Base-by-base conservation (phyloP, 2,329 filamentous ascomycete genomes). In the Diaporthe eres region DNA sequence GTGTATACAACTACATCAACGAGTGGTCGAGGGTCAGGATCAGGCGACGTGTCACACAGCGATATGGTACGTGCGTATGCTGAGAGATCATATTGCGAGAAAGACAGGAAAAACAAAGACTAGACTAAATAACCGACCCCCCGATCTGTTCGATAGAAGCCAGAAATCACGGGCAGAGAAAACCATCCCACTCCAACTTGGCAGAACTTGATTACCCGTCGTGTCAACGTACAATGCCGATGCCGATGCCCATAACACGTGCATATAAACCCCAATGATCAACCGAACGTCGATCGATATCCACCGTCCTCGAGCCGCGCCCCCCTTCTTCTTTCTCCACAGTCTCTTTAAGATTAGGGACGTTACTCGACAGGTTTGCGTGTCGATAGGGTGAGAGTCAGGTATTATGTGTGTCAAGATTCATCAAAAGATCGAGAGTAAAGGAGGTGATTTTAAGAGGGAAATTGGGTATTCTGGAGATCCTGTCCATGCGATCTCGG, bases 381-480 rank as follows among this genome's bases (percentile, higher is more conserved):
- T 55, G 47, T 53, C 28, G 65, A 55, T 70, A 28, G 34, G 47
- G 47, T 55, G 65, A 42, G 65, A 42, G 65, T 55, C 49, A 17
- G 47, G 65, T 55, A 70, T 70, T 70, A 70, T 55, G 34, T 70
- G 47, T 42, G 34, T 37, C 42, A 28, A 70, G 49, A 70, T 70
- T 70, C 65, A 28, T 70, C 65, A 70, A 70, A 55, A 70, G 65
- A 70, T 70, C 37, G 49, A 63, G 44, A 25, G 34, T 51, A 63
- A 42, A 22, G n/a, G 47, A 49, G 47, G n/a, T 28, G 19, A 74
- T n/a, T 65, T 39, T 44, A 67, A 67, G 68, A 57, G 49, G 49
- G 44, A 72, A 61, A 58, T 63, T 71, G 76, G 76, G 76, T 77
- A 77, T 77, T 77, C 51, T 74, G 70, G 76, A 74, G 61, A 77